These are phyloP conservation scores for Tulasnella sp. DNA, from an alignment of 768 basidiomycete species.

Conservation along the genomic window DNA sequence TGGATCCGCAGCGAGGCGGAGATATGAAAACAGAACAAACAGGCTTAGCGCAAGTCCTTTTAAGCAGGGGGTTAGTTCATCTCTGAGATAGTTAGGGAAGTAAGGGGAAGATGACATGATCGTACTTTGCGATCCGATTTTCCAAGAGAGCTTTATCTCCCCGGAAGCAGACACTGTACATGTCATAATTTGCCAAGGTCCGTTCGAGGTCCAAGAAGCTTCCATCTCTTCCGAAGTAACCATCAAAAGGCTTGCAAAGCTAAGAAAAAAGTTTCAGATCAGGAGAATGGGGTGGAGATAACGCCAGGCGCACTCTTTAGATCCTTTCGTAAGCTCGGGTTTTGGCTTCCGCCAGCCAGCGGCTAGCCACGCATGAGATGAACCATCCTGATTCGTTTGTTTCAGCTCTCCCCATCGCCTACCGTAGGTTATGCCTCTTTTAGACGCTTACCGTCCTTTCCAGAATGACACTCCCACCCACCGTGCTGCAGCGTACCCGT, in stretches of 20 bases:
- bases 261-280: neutral
- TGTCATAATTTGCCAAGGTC: neutral
- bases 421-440: neutral
- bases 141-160: neutral
- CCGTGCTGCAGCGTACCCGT: neutral
- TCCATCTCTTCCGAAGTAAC: neutral
- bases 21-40: neutral
- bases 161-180: neutral
- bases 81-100: neutral
- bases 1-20: neutral
- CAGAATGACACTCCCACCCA: neutral
- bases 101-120: neutral
- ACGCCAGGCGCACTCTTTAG: neutral
- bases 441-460: neutral
- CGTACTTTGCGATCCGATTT: neutral
- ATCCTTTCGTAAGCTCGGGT: neutral
- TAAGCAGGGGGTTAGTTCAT: neutral
- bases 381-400: neutral
- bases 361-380: neutral
- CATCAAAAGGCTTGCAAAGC: neutral
- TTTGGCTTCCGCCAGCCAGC: neutral
- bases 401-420: neutral
- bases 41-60: neutral
- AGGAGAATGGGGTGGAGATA: neutral
- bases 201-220: neutral